Base-by-base conservation (phyloP, 495 filamentous ascomycete genomes). In the Penicillium cinerascens region DNA sequence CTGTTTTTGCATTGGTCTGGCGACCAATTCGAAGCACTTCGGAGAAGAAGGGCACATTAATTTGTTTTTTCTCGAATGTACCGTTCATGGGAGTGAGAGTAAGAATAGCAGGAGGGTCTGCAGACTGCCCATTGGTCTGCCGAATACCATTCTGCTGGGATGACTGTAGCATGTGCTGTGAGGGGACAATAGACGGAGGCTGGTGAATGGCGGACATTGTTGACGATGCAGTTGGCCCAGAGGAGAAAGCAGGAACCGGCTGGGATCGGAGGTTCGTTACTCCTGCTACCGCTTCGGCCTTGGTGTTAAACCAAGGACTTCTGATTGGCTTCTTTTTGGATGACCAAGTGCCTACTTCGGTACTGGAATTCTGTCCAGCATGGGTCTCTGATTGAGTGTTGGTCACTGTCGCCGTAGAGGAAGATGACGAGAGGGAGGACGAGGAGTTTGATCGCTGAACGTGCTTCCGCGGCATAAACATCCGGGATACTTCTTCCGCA, bases 41-140 rank as follows among this genome's bases (percentile, higher is more conserved):
- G 13, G 93, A 92, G 58, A 76, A 87, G 66, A 83, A 95, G 10
- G 93, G 93, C 17, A 98, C 86, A 16, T 80, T 86, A 62, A 98
- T 97, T 16, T 92, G 91, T 69, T 98, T 98, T 57, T 90, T 85
- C 60, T 97, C 93, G 63, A 98, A 98, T 5, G 92, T 97, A 37
- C 87, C 87, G 52, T 97, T 98, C 55, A 97, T 77, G 4, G 93
- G 93, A 7, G 88, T 71, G 6, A 98, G 77, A 43, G 86, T 86
- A 23, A 97, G 78, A 16, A 95, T 84, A 2, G 88, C 90, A 33
- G 85, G 82, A n/a, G 78, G 76, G 4, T 86, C 86, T 4, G 76
- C 60, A 38, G 72, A 59, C 48, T 78, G 79, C n/a, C 81, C 76
- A 42, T 70, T 67, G 44, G 76, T 72, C 18, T 82, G 76, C 51